phyloP scores from a whole-genome alignment of 805 yeast species.

The Cephaloascus fragrans region DNA sequence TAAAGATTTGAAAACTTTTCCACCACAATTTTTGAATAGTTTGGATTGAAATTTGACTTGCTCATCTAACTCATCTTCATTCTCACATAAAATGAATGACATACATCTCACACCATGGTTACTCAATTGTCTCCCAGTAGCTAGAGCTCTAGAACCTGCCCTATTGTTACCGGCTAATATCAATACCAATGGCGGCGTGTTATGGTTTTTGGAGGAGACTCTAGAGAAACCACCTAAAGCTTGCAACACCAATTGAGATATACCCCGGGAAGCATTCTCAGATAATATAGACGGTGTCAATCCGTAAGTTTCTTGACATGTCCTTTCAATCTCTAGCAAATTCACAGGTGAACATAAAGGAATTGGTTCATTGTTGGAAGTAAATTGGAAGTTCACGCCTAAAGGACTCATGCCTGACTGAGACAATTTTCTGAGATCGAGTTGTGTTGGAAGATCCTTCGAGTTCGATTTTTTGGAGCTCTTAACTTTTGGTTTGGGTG shows the following conservation, averaged over 20 bases:
- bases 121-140: slow-evolving; percentile 69
- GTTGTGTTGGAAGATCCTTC: background rate
- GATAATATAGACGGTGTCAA: slow-evolving; percentile 35
- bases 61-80: slow-evolving; percentile 26
- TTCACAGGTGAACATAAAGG: slow-evolving; percentile 74
- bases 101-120: slow-evolving; percentile 68
- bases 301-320: slow-evolving; percentile 39
- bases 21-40: slow-evolving; percentile 54
- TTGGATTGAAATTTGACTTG: slow-evolving; percentile 41
- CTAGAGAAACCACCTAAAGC: slow-evolving; percentile 63
- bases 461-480: background rate
- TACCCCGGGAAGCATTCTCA: slow-evolving; percentile 63
- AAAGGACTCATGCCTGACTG: background rate
- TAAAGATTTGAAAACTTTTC: slow-evolving; percentile 41
- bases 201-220: slow-evolving; percentile 56
- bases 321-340: slow-evolving; percentile 62
- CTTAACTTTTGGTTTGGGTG: background rate
- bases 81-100: slow-evolving; percentile 28
- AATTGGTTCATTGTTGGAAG: slow-evolving; percentile 16
- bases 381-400: background rate
- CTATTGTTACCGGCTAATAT: slow-evolving; percentile 65
- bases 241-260: slow-evolving; percentile 47
- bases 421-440: slow-evolving; percentile 6
- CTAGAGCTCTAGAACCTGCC: slow-evolving; percentile 67
- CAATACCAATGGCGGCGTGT: slow-evolving; percentile 70